These are phyloP conservation scores for Penicillium bialowiezense DNA, from an alignment of 495 filamentous ascomycete species.

Conservation along the genomic window DNA sequence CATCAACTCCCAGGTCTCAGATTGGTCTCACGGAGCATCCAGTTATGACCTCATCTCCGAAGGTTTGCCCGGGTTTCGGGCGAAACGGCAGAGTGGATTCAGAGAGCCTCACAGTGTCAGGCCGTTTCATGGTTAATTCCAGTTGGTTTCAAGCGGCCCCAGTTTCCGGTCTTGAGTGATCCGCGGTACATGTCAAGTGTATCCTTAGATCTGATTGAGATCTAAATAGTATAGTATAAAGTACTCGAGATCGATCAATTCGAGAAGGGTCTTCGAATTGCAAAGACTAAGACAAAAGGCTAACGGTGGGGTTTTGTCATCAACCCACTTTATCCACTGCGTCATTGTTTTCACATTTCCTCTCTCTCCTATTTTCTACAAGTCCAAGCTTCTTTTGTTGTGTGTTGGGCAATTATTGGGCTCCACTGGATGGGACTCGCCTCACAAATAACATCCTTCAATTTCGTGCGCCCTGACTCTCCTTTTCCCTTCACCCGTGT, in stretches of 20 bases:
- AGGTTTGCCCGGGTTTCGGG: neutral
- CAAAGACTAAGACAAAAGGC: neutral
- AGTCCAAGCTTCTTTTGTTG: neutral
- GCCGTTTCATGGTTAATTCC: neutral
- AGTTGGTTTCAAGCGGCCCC: conserved; percentile 9
- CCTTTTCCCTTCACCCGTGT: neutral
- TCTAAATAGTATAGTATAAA: too few relatives aligned
- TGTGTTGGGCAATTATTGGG: conserved; percentile 12
- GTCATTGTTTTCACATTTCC: conserved; percentile 14
- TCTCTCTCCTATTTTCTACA: neutral
- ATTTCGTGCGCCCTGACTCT: conserved; percentile 6
- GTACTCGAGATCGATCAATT: too few relatives aligned
- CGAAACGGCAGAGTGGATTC: too few relatives aligned
- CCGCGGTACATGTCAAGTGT: conserved; percentile 10
- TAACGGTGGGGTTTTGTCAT: neutral
- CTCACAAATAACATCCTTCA: conserved; percentile 10
- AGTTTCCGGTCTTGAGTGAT: conserved; percentile 6
- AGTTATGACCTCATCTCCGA: neutral
- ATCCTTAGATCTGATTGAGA: too few relatives aligned
- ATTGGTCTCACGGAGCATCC: too few relatives aligned
- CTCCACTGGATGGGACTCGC: conserved; percentile 7
- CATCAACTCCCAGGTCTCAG: too few relatives aligned
- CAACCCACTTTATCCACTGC: conserved; percentile 1
- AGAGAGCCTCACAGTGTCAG: neutral
- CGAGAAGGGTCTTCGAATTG: too few relatives aligned